phyloP scores from a whole-genome alignment of 2,329 filamentous ascomycete species.

The Tolypocladium sp. region DNA sequence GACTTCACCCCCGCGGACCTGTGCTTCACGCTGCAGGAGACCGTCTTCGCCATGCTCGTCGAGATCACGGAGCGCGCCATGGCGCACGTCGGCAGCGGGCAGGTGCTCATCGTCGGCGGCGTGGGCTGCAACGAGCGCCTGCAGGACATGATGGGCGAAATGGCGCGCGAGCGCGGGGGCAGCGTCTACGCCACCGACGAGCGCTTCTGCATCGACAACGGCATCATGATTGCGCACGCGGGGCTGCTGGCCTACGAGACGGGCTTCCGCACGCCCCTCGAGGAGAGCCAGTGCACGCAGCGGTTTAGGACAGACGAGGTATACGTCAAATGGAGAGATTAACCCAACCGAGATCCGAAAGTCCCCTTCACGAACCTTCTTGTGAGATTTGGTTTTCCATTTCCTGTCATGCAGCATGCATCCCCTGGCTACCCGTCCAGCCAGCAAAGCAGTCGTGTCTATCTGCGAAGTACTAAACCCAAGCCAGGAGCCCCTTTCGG shows the following conservation, averaged over 20 bases:
- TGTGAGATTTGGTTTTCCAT: not conserved
- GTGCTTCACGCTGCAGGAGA: conserved; percentile 93
- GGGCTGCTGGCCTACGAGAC: conserved; percentile 77
- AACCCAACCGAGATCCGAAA: not conserved
- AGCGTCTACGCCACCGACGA: conserved; percentile 94
- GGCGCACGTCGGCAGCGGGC: conserved; percentile 86
- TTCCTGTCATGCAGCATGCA: not conserved
- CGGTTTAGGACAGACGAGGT: conserved; percentile 78
- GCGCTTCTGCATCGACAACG: conserved; percentile 97
- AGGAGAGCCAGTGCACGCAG: conserved; percentile 79
- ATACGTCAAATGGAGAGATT: conserved; percentile 68
- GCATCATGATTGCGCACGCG: conserved; percentile 98
- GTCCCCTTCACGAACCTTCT: not conserved
- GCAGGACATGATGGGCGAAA: conserved; percentile 97
- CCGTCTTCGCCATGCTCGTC: conserved; percentile 91
- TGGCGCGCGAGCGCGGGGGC: conserved; percentile 82
- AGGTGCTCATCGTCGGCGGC: conserved; percentile 91
- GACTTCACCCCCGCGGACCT: conserved; percentile 73
- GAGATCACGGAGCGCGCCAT: conserved; percentile 98
- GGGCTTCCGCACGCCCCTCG: conserved; percentile 66
- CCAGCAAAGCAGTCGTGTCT: not conserved
- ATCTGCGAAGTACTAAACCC: not conserved
- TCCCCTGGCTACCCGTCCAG: not conserved
- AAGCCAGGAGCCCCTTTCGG: not conserved
- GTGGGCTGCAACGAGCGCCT: conserved; percentile 91